These are phyloP conservation scores for Boehmeria nivea DNA, from an alignment of 306 rosid species.

Conservation along the genomic window DNA sequence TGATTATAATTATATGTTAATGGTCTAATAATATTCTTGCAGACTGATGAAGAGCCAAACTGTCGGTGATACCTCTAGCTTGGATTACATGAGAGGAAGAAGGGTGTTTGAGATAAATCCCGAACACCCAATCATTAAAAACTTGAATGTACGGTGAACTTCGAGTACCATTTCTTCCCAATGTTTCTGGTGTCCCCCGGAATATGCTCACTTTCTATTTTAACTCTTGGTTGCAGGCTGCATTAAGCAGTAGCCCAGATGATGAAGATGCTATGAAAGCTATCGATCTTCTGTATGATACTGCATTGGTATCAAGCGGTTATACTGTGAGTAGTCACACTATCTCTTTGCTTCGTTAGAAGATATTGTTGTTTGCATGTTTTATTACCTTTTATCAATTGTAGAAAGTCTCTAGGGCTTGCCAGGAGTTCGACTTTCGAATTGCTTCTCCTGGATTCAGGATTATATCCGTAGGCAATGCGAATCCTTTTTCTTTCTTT, in stretches of 20 bases:
- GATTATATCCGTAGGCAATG: too few species aligned
- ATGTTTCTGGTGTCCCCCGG: too few species aligned
- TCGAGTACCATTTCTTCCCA: neutral
- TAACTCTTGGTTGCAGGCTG: constrained; percentile 53
- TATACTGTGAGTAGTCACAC: constrained; percentile 70
- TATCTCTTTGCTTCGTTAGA: constrained; percentile 2
- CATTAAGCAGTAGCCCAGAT: constrained; percentile 57
- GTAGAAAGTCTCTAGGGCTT: too few species aligned
- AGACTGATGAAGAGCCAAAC: constrained; percentile 94
- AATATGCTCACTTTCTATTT: neutral
- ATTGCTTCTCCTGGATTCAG: too few species aligned
- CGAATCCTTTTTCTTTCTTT: neutral
- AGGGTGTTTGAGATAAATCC: constrained; percentile 96
- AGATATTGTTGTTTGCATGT: too few species aligned
- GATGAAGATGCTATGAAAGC: constrained; percentile 87
- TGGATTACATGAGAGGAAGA: constrained; percentile 96
- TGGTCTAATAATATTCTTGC: constrained; percentile 15
- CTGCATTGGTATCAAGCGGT: constrained; percentile 96
- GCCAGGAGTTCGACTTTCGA: too few species aligned
- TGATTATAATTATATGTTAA: neutral
- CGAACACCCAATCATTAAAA: constrained; percentile 73
- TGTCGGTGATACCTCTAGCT: constrained; percentile 76
- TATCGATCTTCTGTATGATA: constrained; percentile 84
- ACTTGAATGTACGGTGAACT: constrained; percentile 60
- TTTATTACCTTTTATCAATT: too few species aligned